phyloP scores from a whole-genome alignment of 495 filamentous ascomycete species.

The Hypoxylon lienhwacheense region DNA sequence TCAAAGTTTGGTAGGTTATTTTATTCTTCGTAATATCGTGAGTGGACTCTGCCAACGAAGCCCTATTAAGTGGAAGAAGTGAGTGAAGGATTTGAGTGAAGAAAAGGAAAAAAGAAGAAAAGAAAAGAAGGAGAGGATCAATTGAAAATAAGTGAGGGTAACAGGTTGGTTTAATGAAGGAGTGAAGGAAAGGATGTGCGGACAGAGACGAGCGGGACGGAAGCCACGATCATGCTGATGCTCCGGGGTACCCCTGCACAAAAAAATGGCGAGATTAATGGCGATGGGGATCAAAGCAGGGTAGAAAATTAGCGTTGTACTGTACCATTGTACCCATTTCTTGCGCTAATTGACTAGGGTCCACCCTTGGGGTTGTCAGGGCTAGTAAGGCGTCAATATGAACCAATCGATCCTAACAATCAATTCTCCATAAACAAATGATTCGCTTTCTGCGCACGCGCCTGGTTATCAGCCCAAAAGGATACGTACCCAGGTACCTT shows the following conservation, averaged over 20 bases:
- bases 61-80: slow-evolving; percentile 41
- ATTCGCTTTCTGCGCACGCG: slow-evolving; percentile 7
- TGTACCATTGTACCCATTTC: no score
- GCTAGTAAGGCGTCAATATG: slow-evolving; percentile 22
- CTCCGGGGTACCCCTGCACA: slow-evolving; percentile 20
- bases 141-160: slow-evolving; percentile 22
- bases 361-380: slow-evolving; percentile 9
- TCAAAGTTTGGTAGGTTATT: slow-evolving; percentile 36
- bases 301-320: slow-evolving; percentile 22
- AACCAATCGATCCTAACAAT: slow-evolving; percentile 21
- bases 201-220: slow-evolving; percentile 19
- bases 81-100: slow-evolving; percentile 27
- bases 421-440: slow-evolving; percentile 13
- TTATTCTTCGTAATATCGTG: slow-evolving; percentile 38
- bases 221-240: slow-evolving; percentile 31
- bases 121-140: slow-evolving; percentile 4
- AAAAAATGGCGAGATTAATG: slow-evolving; percentile 31
- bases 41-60: slow-evolving; percentile 63
- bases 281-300: slow-evolving; percentile 24
- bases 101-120: slow-evolving; percentile 17
- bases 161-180: slow-evolving; percentile 34
- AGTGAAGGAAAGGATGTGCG: slow-evolving; percentile 27
- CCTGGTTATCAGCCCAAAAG: slow-evolving; percentile 1
- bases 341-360: slow-evolving; percentile 18
- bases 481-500: slow-evolving; percentile 6